Conservation (phyloP, 768 basidiomycete genomes). For the Neoboletus subvelutipes region DNA sequence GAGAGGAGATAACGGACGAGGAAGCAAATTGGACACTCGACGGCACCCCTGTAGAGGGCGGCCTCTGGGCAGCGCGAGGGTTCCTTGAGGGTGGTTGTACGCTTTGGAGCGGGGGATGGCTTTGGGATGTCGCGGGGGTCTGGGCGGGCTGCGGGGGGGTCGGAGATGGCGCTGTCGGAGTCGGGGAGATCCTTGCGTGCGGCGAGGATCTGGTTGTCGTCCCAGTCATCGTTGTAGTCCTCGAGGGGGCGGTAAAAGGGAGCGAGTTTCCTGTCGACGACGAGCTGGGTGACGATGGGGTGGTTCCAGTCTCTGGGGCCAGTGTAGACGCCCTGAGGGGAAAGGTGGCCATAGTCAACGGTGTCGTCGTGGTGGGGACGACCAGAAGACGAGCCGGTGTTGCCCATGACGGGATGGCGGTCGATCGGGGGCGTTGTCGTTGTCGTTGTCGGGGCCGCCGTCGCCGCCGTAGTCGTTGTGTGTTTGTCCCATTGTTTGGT, state of each 20-base stretch:
- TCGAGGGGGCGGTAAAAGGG: slow-evolving; percentile 97
- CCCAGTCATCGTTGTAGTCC: slow-evolving; percentile 88
- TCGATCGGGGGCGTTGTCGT: slow-evolving; percentile 5
- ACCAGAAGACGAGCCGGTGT: slow-evolving; percentile 73
- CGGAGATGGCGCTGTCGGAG: slow-evolving; percentile 44
- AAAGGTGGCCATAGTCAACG: slow-evolving; percentile 79
- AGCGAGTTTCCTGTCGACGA: slow-evolving; percentile 83
- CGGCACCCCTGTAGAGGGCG: slow-evolving; percentile 76
- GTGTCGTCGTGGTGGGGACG: slow-evolving; percentile 76
- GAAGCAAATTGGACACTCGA: slow-evolving; percentile 98
- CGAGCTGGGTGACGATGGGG: slow-evolving; percentile 79
- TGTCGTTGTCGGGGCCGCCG: not conserved
- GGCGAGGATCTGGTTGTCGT: slow-evolving; percentile 81
- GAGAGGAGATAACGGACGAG: slow-evolving; percentile 57
- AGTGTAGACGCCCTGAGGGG: slow-evolving; percentile 86
- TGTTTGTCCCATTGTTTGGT: slow-evolving; percentile 27
- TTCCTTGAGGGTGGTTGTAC: slow-evolving; percentile 61
- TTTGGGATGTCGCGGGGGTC: slow-evolving; percentile 26
- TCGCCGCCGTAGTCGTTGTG: not conserved
- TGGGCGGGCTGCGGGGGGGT: slow-evolving; percentile 35
- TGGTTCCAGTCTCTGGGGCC: slow-evolving; percentile 89
- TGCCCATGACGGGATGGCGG: slow-evolving; percentile 59
- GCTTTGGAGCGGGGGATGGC: slow-evolving; percentile 44
- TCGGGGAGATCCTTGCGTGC: slow-evolving; percentile 70
- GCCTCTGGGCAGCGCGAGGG: slow-evolving; percentile 67